Base-by-base conservation (phyloP, 1,284 basidiomycete species). In the Heterobasidion irregulare region DNA sequence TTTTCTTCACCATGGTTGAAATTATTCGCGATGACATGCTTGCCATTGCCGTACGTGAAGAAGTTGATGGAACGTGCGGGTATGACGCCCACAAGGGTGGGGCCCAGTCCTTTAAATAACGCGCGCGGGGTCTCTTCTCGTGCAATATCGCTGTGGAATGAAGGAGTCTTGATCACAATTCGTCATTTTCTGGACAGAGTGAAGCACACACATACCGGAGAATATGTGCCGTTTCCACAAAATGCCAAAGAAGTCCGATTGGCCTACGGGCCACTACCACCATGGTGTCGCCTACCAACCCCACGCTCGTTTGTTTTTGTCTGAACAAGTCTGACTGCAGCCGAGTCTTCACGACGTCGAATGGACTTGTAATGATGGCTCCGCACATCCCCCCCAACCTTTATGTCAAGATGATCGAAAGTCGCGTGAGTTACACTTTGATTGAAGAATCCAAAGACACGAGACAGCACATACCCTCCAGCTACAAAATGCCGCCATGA, bases 301-400 rank as follows among this genome's bases (percentile, higher is more conserved):
- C 72, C 16, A 75, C 71, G 10, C 75, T 67, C 2, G 75, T 65
- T 50, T 77, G 76, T 57, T 81, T 82, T 63, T 84, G 79, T 50
- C 77, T 76, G 69, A 95, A 98, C 44, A 98, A 73, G 70, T 89
- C 88, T 0, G 94, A 97, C 72, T 99, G 96, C 9, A 99, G 75
- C 4, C 96, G 86, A 33, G 97, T 99, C 73, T 99, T 99, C 62
- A 99, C 95, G 33, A 99, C 93, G 70, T 99, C 96, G 63, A 99
- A 94, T 0, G 96, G 96, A 41, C 93, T 94, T 0, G 96, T 99
- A 8, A 98, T 88, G 61, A 97, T 91, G 9, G 94, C 94, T 47
- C 96, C 97, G 66, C 93, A 93, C 95, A 99, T 98, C 26, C 96
- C 96, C 16, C 96, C 97, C 9, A 96, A 75, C 34, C 95, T 96